phyloP scores from a whole-genome alignment of 305 asterid species.

The Fraxinus angustifolia region DNA sequence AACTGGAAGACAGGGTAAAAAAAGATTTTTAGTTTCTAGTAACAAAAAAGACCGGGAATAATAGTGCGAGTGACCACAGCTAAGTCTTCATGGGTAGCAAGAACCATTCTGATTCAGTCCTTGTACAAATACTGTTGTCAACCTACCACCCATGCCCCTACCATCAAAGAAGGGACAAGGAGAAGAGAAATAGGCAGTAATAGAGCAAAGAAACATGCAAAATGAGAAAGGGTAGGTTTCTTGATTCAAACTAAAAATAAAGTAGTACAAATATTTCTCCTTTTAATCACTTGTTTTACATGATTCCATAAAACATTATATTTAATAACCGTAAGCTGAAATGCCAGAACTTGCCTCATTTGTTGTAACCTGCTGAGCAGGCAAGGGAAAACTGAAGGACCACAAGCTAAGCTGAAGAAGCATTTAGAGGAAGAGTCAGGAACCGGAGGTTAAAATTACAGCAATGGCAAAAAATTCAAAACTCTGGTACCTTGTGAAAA shows the following conservation, averaged over 20 bases:
- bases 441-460: slow-evolving; percentile 4
- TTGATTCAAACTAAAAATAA: not conserved
- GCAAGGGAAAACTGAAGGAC: slow-evolving; percentile 76
- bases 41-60: not conserved
- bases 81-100: not conserved
- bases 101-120: not conserved
- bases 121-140: not conserved
- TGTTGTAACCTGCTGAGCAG: slow-evolving; percentile 46
- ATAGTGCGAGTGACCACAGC: not conserved
- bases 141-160: not conserved
- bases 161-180: not conserved
- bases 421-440: slow-evolving; percentile 25
- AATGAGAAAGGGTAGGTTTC: not conserved
- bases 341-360: slow-evolving; percentile 54
- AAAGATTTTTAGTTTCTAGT: not conserved
- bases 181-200: not conserved
- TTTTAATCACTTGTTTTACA: not conserved
- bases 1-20: not conserved
- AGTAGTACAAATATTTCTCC: not conserved
- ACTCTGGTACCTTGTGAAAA: slow-evolving; percentile 50
- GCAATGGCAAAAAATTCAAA: not conserved
- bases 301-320: not conserved
- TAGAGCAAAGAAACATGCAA: not conserved
- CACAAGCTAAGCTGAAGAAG: slow-evolving; percentile 77
- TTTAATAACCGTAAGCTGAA: not conserved